Percentiles rank a stretch among this genome's conserved stretches.
Evolutionary conservation across 75 land plant genomes (phyloP).

Genomic region (Pseudotsuga menziesii): DNA sequence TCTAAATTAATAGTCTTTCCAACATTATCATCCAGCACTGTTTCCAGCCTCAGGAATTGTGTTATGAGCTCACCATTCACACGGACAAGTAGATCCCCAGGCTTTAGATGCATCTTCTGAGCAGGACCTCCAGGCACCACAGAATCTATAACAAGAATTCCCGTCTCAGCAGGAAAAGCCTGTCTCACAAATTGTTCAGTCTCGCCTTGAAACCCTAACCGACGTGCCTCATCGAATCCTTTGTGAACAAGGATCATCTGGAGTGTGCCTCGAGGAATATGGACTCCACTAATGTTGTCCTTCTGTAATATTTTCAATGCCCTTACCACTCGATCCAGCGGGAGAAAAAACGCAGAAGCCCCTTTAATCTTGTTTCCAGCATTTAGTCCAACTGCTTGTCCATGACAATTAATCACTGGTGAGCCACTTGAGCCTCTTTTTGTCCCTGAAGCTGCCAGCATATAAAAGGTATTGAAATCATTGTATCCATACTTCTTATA

Average conservation of each 20-base stretch:
- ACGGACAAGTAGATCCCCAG: constrained; percentile 83
- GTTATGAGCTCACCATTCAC: constrained; percentile 76
- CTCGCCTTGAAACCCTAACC: constrained; percentile 67
- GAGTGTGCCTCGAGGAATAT: constrained; percentile 87
- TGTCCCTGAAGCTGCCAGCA: constrained; percentile 97
- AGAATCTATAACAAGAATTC: constrained; percentile 93
- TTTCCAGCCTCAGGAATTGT: constrained; percentile 77
- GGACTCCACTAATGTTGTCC: constrained; percentile 33
- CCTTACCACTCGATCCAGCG: constrained; percentile 84
- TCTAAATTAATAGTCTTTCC: constrained; percentile 42
- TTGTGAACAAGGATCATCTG: constrained; percentile 87
- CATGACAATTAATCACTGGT: constrained; percentile 89
- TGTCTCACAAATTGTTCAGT: constrained; percentile 81
- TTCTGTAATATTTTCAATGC: constrained; percentile 52
- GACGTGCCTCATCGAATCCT: constrained; percentile 89
- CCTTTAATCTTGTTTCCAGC: constrained; percentile 84
- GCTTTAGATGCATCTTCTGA: constrained; percentile 52
- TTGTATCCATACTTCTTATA: constrained; percentile 94
- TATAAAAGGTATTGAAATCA: constrained; percentile 93
- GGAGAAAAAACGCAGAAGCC: constrained; percentile 87
- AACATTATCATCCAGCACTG: constrained; percentile 83
- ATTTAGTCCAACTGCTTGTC: constrained; percentile 88
- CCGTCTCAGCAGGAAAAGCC: constrained; percentile 68
- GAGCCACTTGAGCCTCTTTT: constrained; percentile 98
- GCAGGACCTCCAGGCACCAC: constrained; percentile 96